These are phyloP conservation scores for Tremellales sp. DNA, from an alignment of 1,284 basidiomycete genomes.

Conservation along the genomic window DNA sequence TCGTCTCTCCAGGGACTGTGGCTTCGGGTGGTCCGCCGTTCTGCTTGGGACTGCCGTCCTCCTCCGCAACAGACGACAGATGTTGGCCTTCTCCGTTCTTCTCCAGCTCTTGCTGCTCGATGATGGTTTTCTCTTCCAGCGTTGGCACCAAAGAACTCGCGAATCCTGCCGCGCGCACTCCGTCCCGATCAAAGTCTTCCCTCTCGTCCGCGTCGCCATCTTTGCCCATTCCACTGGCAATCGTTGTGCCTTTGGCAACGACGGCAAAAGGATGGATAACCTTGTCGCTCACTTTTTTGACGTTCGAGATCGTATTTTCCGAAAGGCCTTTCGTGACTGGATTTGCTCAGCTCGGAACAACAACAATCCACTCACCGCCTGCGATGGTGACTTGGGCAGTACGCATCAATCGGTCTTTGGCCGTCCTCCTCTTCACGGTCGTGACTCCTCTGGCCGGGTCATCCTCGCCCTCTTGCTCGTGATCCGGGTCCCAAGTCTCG, in stretches of 20 bases:
- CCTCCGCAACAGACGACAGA: conserved; percentile 40
- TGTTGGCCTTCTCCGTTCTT: conserved; percentile 47
- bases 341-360: conserved; percentile 1
- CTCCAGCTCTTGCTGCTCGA: conserved; percentile 48
- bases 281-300: conserved; percentile 51
- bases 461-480: conserved; percentile 59
- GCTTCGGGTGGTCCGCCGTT: conserved; percentile 19
- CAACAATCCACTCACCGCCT: conserved; percentile 24
- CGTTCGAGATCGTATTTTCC: conserved; percentile 42
- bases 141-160: conserved; percentile 65
- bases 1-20: conserved; percentile 23
- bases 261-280: conserved; percentile 50
- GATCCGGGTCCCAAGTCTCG: conserved; percentile 73
- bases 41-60: conserved; percentile 14
- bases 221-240: conserved; percentile 48
- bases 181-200: conserved; percentile 56
- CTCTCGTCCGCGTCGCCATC: conserved; percentile 55
- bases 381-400: conserved; percentile 35
- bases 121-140: conserved; percentile 64
- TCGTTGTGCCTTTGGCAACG: conserved; percentile 18
- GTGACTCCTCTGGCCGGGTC: conserved; percentile 42
- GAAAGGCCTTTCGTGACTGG: conserved; percentile 44
- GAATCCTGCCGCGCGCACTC: conserved; percentile 58
- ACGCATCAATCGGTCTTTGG: conserved; percentile 28
- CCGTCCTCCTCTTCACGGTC: conserved; percentile 41